Conservation (phyloP, 768 basidiomycete genomes). For the Termitomyces sp. region DNA sequence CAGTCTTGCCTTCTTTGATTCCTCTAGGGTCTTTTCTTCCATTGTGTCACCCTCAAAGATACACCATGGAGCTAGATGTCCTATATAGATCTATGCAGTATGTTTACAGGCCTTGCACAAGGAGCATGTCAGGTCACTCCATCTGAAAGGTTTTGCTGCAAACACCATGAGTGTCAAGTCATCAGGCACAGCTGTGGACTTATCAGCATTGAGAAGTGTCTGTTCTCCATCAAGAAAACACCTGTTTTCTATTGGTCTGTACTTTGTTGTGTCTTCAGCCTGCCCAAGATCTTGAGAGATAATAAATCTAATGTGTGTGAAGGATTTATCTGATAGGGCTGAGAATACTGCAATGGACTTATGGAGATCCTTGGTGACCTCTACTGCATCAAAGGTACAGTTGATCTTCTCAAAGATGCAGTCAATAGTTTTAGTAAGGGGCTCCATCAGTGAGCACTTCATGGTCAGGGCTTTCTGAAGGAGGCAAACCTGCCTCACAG, state of each 20-base stretch:
- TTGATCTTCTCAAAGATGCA: too few species aligned
- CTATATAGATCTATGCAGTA: not conserved
- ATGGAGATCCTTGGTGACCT: too few species aligned
- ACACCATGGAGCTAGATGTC: not conserved
- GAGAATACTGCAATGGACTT: too few species aligned
- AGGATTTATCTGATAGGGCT: too few species aligned
- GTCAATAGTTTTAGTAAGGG: too few species aligned
- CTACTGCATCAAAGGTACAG: too few species aligned
- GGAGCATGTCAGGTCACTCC: not conserved
- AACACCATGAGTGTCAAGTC: not conserved
- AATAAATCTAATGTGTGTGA: too few species aligned
- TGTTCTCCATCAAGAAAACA: not conserved
- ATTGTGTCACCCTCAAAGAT: not conserved
- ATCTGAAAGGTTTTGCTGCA: not conserved
- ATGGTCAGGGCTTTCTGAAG: too few species aligned
- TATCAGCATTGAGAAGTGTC: not conserved
- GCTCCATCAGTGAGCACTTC: too few species aligned
- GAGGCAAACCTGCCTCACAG: too few species aligned
- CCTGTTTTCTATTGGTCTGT: not conserved
- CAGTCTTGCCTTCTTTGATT: not conserved
- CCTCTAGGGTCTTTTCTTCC: not conserved
- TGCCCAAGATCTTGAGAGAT: not conserved
- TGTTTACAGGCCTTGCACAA: not conserved
- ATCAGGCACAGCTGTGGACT: not conserved
- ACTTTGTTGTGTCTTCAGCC: not conserved